Evolutionary conservation across 176 grass and related monocot genomes (phyloP).

Genomic region (Cenchrus fungigraminus): DNA sequence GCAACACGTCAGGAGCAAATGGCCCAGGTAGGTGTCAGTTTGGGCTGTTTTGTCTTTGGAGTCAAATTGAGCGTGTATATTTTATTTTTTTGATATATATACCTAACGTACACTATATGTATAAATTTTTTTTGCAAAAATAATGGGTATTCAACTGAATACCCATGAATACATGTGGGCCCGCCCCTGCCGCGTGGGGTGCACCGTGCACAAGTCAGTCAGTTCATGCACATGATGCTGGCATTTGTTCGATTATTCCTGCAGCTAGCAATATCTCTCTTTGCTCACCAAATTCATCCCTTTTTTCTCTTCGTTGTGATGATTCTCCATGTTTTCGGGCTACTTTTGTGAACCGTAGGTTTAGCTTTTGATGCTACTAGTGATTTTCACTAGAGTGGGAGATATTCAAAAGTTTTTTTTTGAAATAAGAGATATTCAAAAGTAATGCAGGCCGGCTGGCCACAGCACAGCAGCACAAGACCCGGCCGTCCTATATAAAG

Average conservation of each 20-base stretch:
- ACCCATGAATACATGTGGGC: no score
- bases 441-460: not conserved
- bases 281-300: not conserved
- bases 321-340: not conserved
- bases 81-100: no score
- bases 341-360: not conserved
- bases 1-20: no score
- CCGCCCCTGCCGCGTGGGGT: no score
- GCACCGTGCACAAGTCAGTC: conserved; percentile 13
- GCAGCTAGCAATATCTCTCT: not conserved
- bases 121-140: no score
- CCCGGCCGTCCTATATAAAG: conserved; percentile 30
- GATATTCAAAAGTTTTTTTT: no score
- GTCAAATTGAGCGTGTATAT: no score
- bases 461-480: not conserved
- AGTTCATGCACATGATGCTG: conserved; percentile 6
- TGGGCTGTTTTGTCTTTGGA: no score
- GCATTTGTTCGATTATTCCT: conserved; percentile 15
- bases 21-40: no score
- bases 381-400: not conserved
- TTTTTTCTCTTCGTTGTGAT: not conserved
- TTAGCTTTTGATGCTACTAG: not conserved
- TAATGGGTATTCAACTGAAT: no score
- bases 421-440: no score
- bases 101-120: no score